These are phyloP conservation scores for Asterochloris sp. DNA, from an alignment of 139 green algal genomes.

Conservation along the genomic window DNA sequence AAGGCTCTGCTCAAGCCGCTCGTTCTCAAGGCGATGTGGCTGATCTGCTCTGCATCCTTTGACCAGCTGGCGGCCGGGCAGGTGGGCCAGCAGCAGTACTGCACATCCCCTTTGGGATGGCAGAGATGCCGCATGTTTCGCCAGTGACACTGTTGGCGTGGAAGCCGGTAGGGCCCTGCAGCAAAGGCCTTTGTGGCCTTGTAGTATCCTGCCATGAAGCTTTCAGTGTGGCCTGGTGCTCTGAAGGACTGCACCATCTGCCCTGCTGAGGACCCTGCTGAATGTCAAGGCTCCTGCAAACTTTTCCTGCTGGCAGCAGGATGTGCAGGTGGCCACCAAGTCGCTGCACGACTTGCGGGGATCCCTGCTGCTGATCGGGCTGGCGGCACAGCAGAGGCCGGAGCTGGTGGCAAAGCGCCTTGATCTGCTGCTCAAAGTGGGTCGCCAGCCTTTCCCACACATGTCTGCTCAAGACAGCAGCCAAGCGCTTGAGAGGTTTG, in stretches of 20 bases:
- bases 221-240: no score
- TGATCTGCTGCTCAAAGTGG: slow-evolving; percentile 33
- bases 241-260: no score
- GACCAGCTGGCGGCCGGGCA: background rate
- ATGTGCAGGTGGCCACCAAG: no score
- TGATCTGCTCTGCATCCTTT: slow-evolving; percentile 11
- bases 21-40: slow-evolving; percentile 37
- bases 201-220: no score
- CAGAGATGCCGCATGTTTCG: background rate
- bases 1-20: slow-evolving; percentile 35
- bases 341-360: slow-evolving; percentile 27
- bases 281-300: no score
- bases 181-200: no score
- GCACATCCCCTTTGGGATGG: background rate
- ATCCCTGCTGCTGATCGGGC: slow-evolving; percentile 59
- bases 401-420: slow-evolving; percentile 43
- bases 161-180: background rate
- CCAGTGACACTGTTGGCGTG: background rate
- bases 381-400: slow-evolving; percentile 48
- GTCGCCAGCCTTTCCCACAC: background rate
- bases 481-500: no score
- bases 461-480: no score
- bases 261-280: no score
- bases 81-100: background rate
- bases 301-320: no score